phyloP scores from a whole-genome alignment of 192 early-diverging fungal genomes.

The Funneliformis mosseae region DNA sequence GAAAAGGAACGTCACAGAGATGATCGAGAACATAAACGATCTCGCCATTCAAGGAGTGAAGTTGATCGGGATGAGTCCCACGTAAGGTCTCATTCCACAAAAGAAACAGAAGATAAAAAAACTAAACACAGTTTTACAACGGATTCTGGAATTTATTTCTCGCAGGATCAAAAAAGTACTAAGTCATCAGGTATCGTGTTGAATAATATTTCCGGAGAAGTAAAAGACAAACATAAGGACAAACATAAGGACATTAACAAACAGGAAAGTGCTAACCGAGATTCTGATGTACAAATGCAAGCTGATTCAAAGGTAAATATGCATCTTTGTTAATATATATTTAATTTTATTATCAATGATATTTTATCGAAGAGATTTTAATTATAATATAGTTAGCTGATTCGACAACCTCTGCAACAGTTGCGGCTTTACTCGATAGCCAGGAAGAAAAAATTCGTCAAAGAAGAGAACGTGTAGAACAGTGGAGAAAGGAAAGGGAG shows the following conservation, averaged over 20 bases:
- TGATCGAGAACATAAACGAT: constrained; percentile 42
- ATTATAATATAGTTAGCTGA: constrained; percentile 19
- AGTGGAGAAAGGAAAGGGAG: constrained; percentile 78
- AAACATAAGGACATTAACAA: not conserved
- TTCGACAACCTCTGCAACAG: constrained; percentile 36
- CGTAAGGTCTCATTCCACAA: constrained; percentile 31
- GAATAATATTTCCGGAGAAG: not conserved
- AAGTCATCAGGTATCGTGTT: not conserved
- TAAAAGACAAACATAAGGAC: not conserved
- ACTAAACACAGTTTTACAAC: not conserved
- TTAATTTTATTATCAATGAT: not conserved
- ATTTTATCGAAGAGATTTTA: constrained; percentile 14
- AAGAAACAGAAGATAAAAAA: constrained; percentile 33
- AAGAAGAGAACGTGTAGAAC: constrained; percentile 77
- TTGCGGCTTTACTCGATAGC: constrained; percentile 42
- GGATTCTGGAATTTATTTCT: not conserved
- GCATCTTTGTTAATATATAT: not conserved
- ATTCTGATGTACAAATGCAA: not conserved
- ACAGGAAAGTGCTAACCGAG: constrained; percentile 1
- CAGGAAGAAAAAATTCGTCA: constrained; percentile 70
- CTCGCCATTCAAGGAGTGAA: constrained; percentile 36
- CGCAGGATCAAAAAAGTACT: not conserved
- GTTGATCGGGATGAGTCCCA: constrained; percentile 37
- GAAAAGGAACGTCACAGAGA: constrained; percentile 55
- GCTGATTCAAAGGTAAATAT: not conserved